Base-by-base conservation (phyloP, 208 protist genomes). In the Leishmania tarentolae region DNA sequence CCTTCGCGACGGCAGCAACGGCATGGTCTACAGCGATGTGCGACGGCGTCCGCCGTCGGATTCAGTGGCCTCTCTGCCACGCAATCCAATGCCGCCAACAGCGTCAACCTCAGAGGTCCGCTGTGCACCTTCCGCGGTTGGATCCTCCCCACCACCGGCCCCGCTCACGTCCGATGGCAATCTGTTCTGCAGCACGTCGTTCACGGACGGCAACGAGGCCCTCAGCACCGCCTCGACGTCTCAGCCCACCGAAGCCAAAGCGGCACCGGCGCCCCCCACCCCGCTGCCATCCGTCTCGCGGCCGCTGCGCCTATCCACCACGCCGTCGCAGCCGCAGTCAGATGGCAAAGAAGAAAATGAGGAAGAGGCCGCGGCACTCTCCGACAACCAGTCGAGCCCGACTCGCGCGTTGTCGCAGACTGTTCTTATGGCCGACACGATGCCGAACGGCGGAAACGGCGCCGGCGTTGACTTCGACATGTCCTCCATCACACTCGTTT, bases 231-330 rank as follows among this genome's bases (percentile, higher is more conserved):
- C 52, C 74, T 52, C 40, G 52, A 42, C 66, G 53, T 57, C 63
- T 76, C 75, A 40, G 56, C 80, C 50, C 17, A 84, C 21, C 9
- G 24, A 35, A 8, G 42, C 46, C 42, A 31, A 63, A 21, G 28
- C 82, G 11, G 57, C 73, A n/a, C 59, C 17, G 40, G 71, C 69
- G 57, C 72, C 76, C 6, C 46, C 72, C 19, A 83, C 68, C 31
- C 79, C 83, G 24, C 81, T 77, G 42, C 83, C 78, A 13, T 84
- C 86, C 7, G 86, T 90, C 28, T 81, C 86, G 7, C 84, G 86
- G 46, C 83, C 86, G 35, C 69, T 90, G 52, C 86, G 83, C 31
- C 80, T 90, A n/a, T 86, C 83, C n/a, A 78, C 80, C 9, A 85
- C 84, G 19, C 84, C 84, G 24, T 83, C 79, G 13, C 78, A 83